phyloP scores from a whole-genome alignment of 352 stramenopile species.

The Peronosclerospora sorghi region DNA sequence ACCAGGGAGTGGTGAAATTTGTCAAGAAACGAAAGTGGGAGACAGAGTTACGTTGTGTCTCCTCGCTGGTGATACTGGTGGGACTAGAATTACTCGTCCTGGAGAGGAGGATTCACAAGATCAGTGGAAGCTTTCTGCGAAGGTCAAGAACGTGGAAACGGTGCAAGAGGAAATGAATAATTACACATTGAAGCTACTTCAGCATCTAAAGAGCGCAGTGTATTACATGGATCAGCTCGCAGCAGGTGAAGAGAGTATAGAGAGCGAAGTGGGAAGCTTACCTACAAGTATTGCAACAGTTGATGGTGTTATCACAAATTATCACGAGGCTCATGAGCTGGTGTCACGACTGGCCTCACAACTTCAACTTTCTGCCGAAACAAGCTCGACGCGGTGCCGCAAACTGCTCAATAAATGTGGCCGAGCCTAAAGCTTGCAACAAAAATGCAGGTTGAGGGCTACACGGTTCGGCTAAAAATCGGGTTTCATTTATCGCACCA shows the following conservation, averaged over 20 bases:
- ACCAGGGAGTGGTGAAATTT: conserved; percentile 8
- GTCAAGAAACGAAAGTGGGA: conserved; percentile 26
- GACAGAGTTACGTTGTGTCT: conserved; percentile 50
- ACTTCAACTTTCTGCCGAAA: conserved; percentile 25
- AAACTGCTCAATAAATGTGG: conserved; percentile 20
- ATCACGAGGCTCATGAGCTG: conserved; percentile 28
- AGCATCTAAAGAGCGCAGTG: conserved; percentile 44
- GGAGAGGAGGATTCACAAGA: conserved; percentile 52
- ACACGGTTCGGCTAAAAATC: too few relatives aligned
- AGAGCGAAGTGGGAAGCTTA: conserved; percentile 32
- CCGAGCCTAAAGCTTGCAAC: not conserved
- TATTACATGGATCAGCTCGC: conserved; percentile 60
- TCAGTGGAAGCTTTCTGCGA: conserved; percentile 4
- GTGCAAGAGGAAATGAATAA: conserved; percentile 33
- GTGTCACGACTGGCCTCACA: conserved; percentile 26
- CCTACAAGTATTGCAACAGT: conserved; percentile 20
- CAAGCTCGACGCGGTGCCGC: conserved; percentile 18
- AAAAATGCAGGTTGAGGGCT: conserved; percentile 14
- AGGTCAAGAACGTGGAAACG: conserved; percentile 16
- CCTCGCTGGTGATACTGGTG: conserved; percentile 18
- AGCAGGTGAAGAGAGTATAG: conserved; percentile 32
- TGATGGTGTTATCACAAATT: conserved; percentile 21
- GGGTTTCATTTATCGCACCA: too few relatives aligned
- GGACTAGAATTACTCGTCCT: conserved; percentile 33
- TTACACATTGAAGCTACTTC: conserved; percentile 45